These are phyloP conservation scores for Sporisorium sorghi DNA, from an alignment of 1,284 basidiomycete genomes.

Conservation along the genomic window DNA sequence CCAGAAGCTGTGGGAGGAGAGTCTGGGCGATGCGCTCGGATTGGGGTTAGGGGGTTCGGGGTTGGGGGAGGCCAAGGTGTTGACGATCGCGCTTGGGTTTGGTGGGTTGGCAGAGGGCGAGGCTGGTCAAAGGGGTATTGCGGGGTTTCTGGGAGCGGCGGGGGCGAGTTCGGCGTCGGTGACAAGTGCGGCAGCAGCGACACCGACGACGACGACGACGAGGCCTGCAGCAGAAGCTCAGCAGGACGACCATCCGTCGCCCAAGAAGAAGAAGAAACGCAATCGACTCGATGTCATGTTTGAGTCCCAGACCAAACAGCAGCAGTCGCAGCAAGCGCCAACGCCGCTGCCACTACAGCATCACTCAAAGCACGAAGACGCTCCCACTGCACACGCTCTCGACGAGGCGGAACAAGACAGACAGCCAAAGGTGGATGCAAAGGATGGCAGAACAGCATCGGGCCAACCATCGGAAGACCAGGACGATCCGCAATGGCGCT, in stretches of 20 bases:
- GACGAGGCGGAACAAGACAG: not conserved
- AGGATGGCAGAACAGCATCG: not conserved
- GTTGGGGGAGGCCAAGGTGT: slow-evolving; percentile 72
- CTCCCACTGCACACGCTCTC: too few relatives aligned
- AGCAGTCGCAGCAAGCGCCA: slow-evolving; percentile 12
- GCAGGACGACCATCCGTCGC: slow-evolving; percentile 13
- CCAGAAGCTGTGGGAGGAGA: slow-evolving; percentile 87
- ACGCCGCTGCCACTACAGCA: not conserved
- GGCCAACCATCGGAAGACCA: slow-evolving; percentile 10
- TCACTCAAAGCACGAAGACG: not conserved
- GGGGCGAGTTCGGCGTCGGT: too few relatives aligned
- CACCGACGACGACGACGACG: slow-evolving; percentile 34
- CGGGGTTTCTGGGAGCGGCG: slow-evolving; percentile 78
- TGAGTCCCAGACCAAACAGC: slow-evolving; percentile 27
- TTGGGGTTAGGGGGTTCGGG: slow-evolving; percentile 10
- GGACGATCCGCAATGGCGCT: slow-evolving; percentile 44
- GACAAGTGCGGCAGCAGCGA: not conserved
- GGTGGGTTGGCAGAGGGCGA: slow-evolving; percentile 84
- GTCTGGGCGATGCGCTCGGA: slow-evolving; percentile 72
- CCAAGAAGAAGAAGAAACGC: slow-evolving; percentile 41
- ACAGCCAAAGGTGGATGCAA: not conserved
- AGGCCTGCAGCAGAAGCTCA: slow-evolving; percentile 20
- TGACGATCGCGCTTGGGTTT: slow-evolving; percentile 82
- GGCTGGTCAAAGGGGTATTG: slow-evolving; percentile 84
- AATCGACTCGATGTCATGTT: slow-evolving; percentile 35